Evolutionary conservation across 345 rosid species (phyloP), one percentile per base, ranked within the genome.

Genomic region (Rhodamnia rubescens): DNA sequence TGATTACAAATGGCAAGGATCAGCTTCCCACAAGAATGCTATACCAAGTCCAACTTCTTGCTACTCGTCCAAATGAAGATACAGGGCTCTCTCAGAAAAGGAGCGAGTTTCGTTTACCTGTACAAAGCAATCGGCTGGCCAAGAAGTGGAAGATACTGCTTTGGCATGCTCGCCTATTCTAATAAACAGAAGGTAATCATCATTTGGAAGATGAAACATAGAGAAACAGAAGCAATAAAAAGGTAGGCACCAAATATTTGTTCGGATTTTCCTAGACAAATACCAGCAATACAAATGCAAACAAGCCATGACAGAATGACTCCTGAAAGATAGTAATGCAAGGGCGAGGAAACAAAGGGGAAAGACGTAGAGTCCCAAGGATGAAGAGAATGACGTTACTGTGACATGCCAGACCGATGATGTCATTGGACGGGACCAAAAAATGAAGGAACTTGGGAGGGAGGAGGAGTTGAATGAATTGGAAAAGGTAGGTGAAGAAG

Each of bases 81-180:
- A 36, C 42, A 36, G 58, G 84, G 13, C 53, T 51, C 44, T 40
- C 26, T 55, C 7, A 85, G 84, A 81, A 55, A 36, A 26, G 59
- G 59, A 69, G 47, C 47, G 36, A 69, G 78, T 69, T 18, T 61
- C 36, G 57, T 64, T 82, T 94, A 97, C 99, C 98, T 97, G 89
- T 95, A 92, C 89, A 97, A 88, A 78, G 99, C 99, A 89, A 97
- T 97, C 12, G 98, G 97, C 84, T 94, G 99, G 87, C 96, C 99
- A 40, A 95, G 55, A 84, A 97, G 97, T 11, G 98, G 98, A 83
- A 97, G 96, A 89, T 97, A 97, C 87, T 97, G 99, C 94, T 97
- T 97, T 82, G 99, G 99, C 91, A 97, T 97, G 93, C 86, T 93
- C 74, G 96, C 96, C 99, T 97, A 87, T 89, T 87, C 85, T 69